phyloP scores from a whole-genome alignment of 257 asterid genomes.

The Catharanthus roseus region DNA sequence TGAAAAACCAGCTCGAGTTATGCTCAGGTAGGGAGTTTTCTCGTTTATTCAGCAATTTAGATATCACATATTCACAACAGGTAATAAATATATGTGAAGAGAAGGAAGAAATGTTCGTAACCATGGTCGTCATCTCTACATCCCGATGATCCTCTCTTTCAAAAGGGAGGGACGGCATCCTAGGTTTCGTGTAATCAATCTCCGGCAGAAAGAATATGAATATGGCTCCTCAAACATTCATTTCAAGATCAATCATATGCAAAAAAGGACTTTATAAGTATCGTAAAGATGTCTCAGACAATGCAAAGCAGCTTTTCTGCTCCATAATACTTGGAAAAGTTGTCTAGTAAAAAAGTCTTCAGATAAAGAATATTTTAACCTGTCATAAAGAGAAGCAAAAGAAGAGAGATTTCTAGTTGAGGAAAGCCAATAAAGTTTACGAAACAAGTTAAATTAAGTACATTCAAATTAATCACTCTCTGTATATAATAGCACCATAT shows the following conservation, averaged over 20 bases:
- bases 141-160: not conserved
- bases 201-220: not conserved
- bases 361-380: slow-evolving; percentile 47
- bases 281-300: no score
- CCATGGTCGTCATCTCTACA: not conserved
- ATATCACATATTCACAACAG: not conserved
- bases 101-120: not conserved
- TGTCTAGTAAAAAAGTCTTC: slow-evolving; percentile 20
- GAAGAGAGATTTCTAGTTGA: not conserved
- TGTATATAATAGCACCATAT: not conserved
- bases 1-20: not conserved
- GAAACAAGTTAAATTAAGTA: not conserved
- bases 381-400: slow-evolving; percentile 31
- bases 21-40: not conserved
- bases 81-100: not conserved
- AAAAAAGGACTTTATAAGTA: not conserved
- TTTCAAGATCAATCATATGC: not conserved
- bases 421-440: slow-evolving; percentile 5
- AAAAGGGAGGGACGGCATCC: slow-evolving; percentile 4
- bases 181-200: not conserved
- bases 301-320: slow-evolving; percentile 10
- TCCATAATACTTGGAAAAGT: not conserved
- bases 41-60: not conserved
- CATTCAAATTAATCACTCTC: not conserved
- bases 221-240: not conserved